Conservation (phyloP, 1,139 yeast species). For the Geotrichum reessii region DNA sequence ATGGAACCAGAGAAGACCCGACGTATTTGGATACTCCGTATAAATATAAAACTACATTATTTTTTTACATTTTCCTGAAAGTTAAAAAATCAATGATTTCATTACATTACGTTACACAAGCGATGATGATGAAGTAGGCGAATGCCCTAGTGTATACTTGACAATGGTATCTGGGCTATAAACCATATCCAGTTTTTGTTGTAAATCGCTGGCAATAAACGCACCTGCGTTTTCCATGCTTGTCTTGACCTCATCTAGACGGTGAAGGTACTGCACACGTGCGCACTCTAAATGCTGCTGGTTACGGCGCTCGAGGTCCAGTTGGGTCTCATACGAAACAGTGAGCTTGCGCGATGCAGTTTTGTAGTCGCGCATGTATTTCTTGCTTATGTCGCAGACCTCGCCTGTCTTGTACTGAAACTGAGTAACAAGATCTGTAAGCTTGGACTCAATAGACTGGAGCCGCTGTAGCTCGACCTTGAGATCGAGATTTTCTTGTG, state of each 20-base stretch:
- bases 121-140: background rate
- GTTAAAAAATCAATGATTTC: background rate
- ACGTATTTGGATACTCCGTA: constrained; percentile 39
- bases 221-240: background rate
- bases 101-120: background rate
- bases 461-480: constrained; percentile 28
- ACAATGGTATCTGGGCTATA: background rate
- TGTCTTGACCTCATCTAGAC: background rate
- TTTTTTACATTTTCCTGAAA: no score
- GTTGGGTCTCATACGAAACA: constrained; percentile 24
- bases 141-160: background rate
- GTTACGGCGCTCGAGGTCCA: constrained; percentile 23
- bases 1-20: constrained; percentile 61
- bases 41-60: background rate
- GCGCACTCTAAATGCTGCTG: constrained; percentile 12
- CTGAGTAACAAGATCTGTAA: constrained; percentile 23
- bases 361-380: constrained; percentile 23
- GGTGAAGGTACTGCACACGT: background rate
- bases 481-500: constrained; percentile 23
- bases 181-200: background rate
- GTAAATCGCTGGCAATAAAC: background rate
- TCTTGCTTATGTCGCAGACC: constrained; percentile 21
- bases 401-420: constrained; percentile 25
- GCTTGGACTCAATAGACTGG: constrained; percentile 25
- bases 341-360: constrained; percentile 22